Conservation (phyloP, 805 yeast genomes). For the Saturnispora saitoi region DNA sequence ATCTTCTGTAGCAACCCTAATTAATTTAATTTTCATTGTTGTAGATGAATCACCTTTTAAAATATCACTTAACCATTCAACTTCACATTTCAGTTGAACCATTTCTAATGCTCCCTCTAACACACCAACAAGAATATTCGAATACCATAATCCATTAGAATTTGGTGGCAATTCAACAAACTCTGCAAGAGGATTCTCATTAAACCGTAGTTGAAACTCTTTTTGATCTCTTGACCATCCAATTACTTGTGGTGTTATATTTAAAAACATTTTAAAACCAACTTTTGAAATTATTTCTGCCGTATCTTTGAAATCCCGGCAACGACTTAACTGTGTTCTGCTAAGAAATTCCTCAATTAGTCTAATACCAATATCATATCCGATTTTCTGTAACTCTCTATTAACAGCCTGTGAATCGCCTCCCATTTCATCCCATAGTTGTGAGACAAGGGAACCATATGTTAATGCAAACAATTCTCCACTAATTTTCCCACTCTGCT, state of each 20-base stretch:
- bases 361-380: conserved; percentile 87
- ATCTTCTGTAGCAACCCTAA: conserved; percentile 78
- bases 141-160: conserved; percentile 75
- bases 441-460: conserved; percentile 90
- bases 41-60: conserved; percentile 78
- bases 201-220: conserved; percentile 61
- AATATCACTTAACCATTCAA: conserved; percentile 66
- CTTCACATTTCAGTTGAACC: conserved; percentile 92
- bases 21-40: conserved; percentile 65
- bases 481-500: conserved; percentile 77
- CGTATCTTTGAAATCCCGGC: conserved; percentile 72
- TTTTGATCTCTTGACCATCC: conserved; percentile 74
- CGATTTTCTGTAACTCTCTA: conserved; percentile 82
- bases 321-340: conserved; percentile 76
- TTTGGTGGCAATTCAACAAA: conserved; percentile 91
- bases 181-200: conserved; percentile 87
- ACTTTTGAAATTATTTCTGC: conserved; percentile 79
- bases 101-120: conserved; percentile 86
- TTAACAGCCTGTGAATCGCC: conserved; percentile 74
- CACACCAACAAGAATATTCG: conserved; percentile 84
- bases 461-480: conserved; percentile 91
- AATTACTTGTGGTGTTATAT: conserved; percentile 58
- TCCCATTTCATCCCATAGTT: conserved; percentile 74
- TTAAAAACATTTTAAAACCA: conserved; percentile 85
- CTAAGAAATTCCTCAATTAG: conserved; percentile 90